phyloP scores from a whole-genome alignment of 805 yeast species.

The Metschnikowia orientalis region DNA sequence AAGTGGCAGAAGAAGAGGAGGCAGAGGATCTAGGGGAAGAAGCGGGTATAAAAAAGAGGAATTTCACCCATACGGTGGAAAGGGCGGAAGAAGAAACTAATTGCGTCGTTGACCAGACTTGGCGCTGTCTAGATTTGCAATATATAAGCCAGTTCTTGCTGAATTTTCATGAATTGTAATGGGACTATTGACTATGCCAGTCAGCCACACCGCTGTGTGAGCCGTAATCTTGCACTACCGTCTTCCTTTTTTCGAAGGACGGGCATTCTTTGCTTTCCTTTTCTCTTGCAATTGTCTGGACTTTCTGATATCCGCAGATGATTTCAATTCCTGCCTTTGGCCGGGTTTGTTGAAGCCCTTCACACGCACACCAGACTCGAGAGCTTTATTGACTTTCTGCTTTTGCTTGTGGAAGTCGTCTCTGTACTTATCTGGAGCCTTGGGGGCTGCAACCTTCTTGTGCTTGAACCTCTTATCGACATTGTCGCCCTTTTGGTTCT shows the following conservation, averaged over 20 bases:
- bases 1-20: conserved; percentile 24
- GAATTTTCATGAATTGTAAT: too few species aligned
- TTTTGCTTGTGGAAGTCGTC: conserved; percentile 82
- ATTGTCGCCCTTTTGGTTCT: conserved; percentile 20
- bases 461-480: conserved; percentile 59
- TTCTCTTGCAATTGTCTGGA: conserved; percentile 65
- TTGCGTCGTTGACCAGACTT: too few species aligned
- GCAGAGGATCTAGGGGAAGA: conserved; percentile 19
- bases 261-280: conserved; percentile 77
- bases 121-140: too few species aligned
- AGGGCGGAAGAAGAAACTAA: conserved; percentile 32
- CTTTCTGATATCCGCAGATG: conserved; percentile 76
- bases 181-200: too few species aligned
- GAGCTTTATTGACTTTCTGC: conserved; percentile 75
- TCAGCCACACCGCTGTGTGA: too few species aligned
- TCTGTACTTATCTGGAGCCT: conserved; percentile 82
- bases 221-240: too few species aligned
- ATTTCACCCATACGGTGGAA: conserved; percentile 41
- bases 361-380: conserved; percentile 66
- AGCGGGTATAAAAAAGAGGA: conserved; percentile 25
- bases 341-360: conserved; percentile 59
- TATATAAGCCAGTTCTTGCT: too few species aligned
- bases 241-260: conserved; percentile 46
- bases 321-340: conserved; percentile 53
- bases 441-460: conserved; percentile 73